Conservation (phyloP, 345 rosid species). For the Lenwebbia sp. region DNA sequence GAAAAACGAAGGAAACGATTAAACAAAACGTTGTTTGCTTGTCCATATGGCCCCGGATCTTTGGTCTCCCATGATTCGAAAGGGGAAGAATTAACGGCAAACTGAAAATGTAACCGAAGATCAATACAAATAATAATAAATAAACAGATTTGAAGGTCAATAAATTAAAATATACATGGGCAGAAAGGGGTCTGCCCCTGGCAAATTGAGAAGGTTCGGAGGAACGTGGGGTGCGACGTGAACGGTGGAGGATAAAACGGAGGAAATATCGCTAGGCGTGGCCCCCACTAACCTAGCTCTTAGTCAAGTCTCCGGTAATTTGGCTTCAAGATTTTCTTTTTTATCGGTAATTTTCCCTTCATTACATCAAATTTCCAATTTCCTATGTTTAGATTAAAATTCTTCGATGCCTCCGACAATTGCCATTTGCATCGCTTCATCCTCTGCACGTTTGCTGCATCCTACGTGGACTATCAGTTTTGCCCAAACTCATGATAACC, state of each 20-base stretch:
- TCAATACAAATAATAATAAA: background rate
- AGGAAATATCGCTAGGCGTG: background rate
- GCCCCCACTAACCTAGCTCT: background rate
- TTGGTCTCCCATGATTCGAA: background rate
- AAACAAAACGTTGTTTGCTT: background rate
- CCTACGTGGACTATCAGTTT: background rate
- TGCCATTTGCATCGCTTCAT: background rate
- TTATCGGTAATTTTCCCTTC: background rate
- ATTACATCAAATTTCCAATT: background rate
- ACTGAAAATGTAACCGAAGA: background rate
- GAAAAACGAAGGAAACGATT: no score
- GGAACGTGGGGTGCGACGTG: background rate
- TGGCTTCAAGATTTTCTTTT: background rate
- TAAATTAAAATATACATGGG: background rate
- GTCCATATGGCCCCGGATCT: background rate
- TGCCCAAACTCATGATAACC: background rate
- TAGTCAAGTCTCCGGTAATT: background rate
- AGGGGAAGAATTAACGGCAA: background rate
- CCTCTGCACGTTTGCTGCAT: background rate
- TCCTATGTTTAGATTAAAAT: no score
- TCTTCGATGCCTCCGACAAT: background rate
- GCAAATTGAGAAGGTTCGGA: background rate
- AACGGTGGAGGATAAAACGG: background rate
- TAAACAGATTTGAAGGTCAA: background rate
- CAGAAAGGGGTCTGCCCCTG: background rate